phyloP scores from a whole-genome alignment of 2,329 filamentous ascomycete genomes.

The Hypoxylon sp. region DNA sequence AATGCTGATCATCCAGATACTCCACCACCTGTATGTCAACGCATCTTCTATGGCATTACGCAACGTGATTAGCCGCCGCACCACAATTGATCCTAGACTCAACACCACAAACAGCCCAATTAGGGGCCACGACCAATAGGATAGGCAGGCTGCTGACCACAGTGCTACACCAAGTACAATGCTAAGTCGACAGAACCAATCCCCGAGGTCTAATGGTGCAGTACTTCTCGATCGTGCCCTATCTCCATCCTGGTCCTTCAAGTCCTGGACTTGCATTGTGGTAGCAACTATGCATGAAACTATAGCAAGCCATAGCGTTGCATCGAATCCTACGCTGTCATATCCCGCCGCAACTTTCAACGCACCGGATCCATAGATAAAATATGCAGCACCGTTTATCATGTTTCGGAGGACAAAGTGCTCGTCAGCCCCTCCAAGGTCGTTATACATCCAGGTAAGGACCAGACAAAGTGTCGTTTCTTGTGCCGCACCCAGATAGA shows the following conservation, averaged over 20 bases:
- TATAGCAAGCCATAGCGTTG: constrained; percentile 35
- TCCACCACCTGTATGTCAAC: constrained; percentile 2
- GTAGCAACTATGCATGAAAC: constrained; percentile 40
- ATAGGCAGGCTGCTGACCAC: not conserved
- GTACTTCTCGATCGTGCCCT: constrained; percentile 37
- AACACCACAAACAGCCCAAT: not conserved
- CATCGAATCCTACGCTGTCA: constrained; percentile 30
- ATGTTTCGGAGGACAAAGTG: constrained; percentile 34
- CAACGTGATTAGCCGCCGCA: not conserved
- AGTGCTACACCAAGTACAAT: constrained; percentile 1
- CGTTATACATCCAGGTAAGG: constrained; percentile 42
- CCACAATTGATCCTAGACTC: not conserved
- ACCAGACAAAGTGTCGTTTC: constrained; percentile 36
- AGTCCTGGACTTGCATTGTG: constrained; percentile 42
- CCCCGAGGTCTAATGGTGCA: constrained; percentile 37
- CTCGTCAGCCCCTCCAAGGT: constrained; percentile 40
- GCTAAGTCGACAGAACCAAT: constrained; percentile 3
- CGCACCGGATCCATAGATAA: constrained; percentile 39
- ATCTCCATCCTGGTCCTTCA: constrained; percentile 42
- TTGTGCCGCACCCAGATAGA: constrained; percentile 38
- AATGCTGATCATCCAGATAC: constrained; percentile 3
- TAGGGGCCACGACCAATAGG: not conserved
- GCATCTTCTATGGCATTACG: not conserved
- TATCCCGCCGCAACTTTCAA: constrained; percentile 35
- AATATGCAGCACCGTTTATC: constrained; percentile 40